A percentile compares a stretch with the other conserved stretches of the same genome.
phyloP scores from a whole-genome alignment of 1,284 basidiomycete genomes.

The Cutaneotrichosporon sp. region DNA sequence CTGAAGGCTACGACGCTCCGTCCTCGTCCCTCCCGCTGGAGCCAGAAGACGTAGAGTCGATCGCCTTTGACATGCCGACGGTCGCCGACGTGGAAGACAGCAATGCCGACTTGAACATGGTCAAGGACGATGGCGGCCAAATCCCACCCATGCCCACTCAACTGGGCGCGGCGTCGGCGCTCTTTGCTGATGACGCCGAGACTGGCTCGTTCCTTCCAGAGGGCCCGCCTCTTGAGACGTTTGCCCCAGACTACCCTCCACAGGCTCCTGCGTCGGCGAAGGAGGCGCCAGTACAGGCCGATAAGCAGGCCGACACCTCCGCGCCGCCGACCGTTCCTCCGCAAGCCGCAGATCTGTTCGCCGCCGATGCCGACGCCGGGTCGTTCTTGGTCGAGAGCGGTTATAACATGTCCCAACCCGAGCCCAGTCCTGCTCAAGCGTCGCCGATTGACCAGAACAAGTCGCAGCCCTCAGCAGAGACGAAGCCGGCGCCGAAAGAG shows the following conservation, averaged over 20 bases:
- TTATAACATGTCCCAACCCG: too few relatives aligned
- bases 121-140: not conserved
- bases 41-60: conserved; percentile 4
- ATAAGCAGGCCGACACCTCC: too few relatives aligned
- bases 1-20: too few relatives aligned
- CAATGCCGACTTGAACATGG: not conserved
- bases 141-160: conserved; percentile 5
- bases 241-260: not conserved
- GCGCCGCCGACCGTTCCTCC: too few relatives aligned
- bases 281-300: not conserved
- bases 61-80: conserved; percentile 4
- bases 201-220: conserved; percentile 2
- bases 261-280: not conserved
- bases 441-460: too few relatives aligned
- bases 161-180: not conserved
- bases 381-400: too few relatives aligned
- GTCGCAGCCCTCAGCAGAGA: too few relatives aligned
- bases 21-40: conserved; percentile 1
- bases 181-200: conserved; percentile 12
- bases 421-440: too few relatives aligned
- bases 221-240: not conserved
- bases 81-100: not conserved
- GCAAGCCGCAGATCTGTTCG: too few relatives aligned
- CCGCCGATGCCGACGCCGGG: too few relatives aligned
- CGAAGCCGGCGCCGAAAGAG: too few relatives aligned